Base-by-base conservation (phyloP, 345 rosid genomes). In the Eucalyptus cloeziana region DNA sequence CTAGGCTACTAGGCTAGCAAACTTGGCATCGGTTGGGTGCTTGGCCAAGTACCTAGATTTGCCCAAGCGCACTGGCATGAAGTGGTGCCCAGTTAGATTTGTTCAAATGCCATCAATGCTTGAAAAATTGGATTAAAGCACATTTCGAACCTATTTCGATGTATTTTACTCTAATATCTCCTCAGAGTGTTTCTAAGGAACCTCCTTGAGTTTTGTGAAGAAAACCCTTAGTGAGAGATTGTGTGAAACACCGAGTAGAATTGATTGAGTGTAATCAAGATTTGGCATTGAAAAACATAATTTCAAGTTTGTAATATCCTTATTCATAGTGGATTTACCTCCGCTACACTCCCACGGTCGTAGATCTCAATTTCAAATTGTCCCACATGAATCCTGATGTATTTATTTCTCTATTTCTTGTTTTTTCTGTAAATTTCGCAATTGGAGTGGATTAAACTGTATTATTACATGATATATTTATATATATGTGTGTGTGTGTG, bases 141-240 rank as follows among this genome's bases (percentile, higher is more conserved):
- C 69, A 12, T 30, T 62, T 30, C 0, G 4, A 62, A 30, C 2
- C 2, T 30, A 2, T 62, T 27, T 62, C 4, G 12, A 27, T 6
- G 4, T 62, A 62, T 27, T 30, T 62, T 62, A 30, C 69, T 27
- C 8, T 0, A 0, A 62, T 12, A 30, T 27, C 1, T 62, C 0
- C 8, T 62, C 1, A 5, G 8, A 60, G 69, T 60, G 69, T 27
- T 60, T 60, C 33, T 60, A 5, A 33, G 69, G 31, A 62, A 62
- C 33, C 33, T 62, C 16, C 33, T 62, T 13, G 69, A 62, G 33
- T 13, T 62, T 30, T 30, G 33, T 12, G 33, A 62, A 62, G 69
- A 13, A 62, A 62, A 62, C 31, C n/a, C 33, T 62, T 30, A 7
- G 14, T 6, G 17, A 62, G 69, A 27, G 33, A 62, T 62, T 62